Evolutionary conservation across 768 basidiomycete species (phyloP), one percentile per base, ranked within the genome.

Genomic region (Punctularia strigosozonata): DNA sequence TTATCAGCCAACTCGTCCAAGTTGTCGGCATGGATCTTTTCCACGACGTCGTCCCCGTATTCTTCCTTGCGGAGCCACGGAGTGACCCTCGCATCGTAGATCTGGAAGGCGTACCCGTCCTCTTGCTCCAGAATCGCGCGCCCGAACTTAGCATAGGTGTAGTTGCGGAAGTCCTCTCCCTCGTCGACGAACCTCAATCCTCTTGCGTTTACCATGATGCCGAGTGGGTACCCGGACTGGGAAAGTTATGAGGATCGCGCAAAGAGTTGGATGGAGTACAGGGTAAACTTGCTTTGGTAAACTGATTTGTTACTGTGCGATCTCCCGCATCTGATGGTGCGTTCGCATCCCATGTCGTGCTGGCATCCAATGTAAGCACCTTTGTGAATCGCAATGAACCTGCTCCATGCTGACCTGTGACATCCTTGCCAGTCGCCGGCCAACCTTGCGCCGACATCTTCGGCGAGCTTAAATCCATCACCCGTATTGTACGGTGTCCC

Each of bases 401-500:
- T n/a, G n/a, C n/a, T n/a, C n/a, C n/a, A n/a, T n/a, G n/a, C n/a
- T n/a, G n/a, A n/a, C n/a, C n/a, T 77, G 48, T 82, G 80, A 45
- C 80, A 83, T n/a, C 77, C 72, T 34, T 47, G 51, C 71, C 75
- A 82, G 57, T 81, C 76, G n/a, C 79, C 78, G 1, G 59, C 55
- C n/a, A 74, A 58, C 37, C 64, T 64, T 14, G 75, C 77, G 5
- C 77, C 73, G 22, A 72, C 41, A 6, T 57, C 53, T 19, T 57
- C 48, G 2, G 76, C 78, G 43, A 81, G 60, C 26, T 54, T 45
- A 42, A 82, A 67, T 1, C 76, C 74, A 46, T 82, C 80, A 14
- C 80, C 77, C n/a, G 64, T 68, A 44, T 82, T 80, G 51, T 75
- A 77, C 4, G 80, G 79, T 2, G 80, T 82, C 14, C 80, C 77